These are phyloP conservation scores for Saprolegnia parasitica DNA, from an alignment of 352 stramenopile genomes.

Conservation along the genomic window DNA sequence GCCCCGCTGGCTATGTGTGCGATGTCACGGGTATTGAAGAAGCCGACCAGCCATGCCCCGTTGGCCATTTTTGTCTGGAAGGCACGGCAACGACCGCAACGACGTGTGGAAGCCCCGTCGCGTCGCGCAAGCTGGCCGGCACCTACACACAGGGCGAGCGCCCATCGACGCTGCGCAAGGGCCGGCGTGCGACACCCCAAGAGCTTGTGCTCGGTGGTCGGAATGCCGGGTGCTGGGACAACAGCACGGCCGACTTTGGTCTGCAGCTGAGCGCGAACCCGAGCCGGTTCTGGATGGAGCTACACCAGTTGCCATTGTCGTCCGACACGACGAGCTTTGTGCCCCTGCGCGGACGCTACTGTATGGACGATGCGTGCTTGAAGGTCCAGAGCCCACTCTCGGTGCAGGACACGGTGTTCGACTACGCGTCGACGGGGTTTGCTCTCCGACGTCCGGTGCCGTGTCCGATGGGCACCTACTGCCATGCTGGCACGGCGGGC, in stretches of 20 bases:
- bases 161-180: slow-evolving; percentile 42
- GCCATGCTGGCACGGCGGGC: slow-evolving; percentile 81
- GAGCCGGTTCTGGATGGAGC: slow-evolving; percentile 92
- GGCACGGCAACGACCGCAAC: slow-evolving; percentile 92
- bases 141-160: slow-evolving; percentile 38
- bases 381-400: slow-evolving; percentile 73
- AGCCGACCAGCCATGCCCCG: slow-evolving; percentile 90
- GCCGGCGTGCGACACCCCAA: slow-evolving; percentile 29
- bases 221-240: slow-evolving; percentile 91
- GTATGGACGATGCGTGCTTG: slow-evolving; percentile 89
- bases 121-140: slow-evolving; percentile 42
- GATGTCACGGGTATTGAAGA: slow-evolving; percentile 91
- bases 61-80: slow-evolving; percentile 94
- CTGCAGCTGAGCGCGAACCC: slow-evolving; percentile 84
- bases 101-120: slow-evolving; percentile 58
- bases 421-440: slow-evolving; percentile 76
- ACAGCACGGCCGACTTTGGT: slow-evolving; percentile 93
- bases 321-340: slow-evolving; percentile 52
- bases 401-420: slow-evolving; percentile 70
- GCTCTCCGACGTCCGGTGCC: slow-evolving; percentile 75
- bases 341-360: slow-evolving; percentile 90
- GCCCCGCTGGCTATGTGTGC: slow-evolving; percentile 92
- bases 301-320: slow-evolving; percentile 85
- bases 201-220: slow-evolving; percentile 58
- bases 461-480: slow-evolving; percentile 87